Evolutionary conservation across 768 basidiomycete species (phyloP), one percentile per base, ranked within the genome.

Genomic region (Tephrocybe sp.): DNA sequence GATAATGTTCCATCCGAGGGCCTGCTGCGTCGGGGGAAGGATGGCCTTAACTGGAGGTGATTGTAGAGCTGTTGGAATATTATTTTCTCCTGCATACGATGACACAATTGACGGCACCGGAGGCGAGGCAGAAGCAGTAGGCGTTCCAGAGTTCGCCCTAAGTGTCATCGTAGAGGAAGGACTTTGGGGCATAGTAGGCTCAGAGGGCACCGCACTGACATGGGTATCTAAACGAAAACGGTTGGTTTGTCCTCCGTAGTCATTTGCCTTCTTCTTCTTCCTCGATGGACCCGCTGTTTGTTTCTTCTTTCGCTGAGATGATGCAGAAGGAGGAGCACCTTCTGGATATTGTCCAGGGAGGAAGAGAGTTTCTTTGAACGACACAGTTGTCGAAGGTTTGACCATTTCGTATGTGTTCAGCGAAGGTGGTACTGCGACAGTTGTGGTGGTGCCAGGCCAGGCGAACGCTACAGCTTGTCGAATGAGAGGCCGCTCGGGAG

Each of bases 311-410:
- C 42, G 49, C 26, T 45, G 56, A 34, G 57, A 18, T 24, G 60
- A 45, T 32, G 47, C 32, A 15, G 34, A 10, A 26, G 60, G 56
- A 15, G 52, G 52, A 9, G 59, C 59, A 24, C 72, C 69, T 14
- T 59, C n/a, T n/a, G n/a, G n/a, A n/a, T n/a, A 65, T 59, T 84
- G 83, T 6, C 83, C 83, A n/a, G 83, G 83, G 32, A 85, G 73
- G 60, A 80, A 84, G 25, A 64, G 56, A 2, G 63, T 56, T 11
- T 57, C 65, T 5, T 54, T 66, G 20, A 33, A 7, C 26, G 57
- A 49, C 10, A 52, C 50, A 14, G 56, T 47, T 10, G 56, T 37
- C 37, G 64, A 44, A 21, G 63, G 64, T 39, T 65, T 38, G 15
- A 69, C 49, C 10, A 73, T 73, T 56, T 79, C 65, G 55, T 79